Evolutionary conservation across 2,329 filamentous ascomycete species (phyloP).

Genomic region (Apiospora pterosperma): DNA sequence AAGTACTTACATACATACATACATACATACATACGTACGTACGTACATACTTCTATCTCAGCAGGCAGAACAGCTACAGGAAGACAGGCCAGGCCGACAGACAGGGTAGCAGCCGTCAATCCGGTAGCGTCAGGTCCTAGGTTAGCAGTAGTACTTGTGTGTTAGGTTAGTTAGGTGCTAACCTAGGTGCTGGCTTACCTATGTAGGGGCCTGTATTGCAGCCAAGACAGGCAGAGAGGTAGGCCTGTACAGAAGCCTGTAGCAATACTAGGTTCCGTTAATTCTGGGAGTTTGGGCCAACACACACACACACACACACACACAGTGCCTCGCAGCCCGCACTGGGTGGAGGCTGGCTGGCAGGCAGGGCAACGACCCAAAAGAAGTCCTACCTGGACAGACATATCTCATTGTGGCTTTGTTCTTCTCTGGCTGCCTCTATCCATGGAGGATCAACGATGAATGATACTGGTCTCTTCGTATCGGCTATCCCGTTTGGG

Average conservation of each 20-base stretch:
- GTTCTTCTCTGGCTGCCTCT: neutral
- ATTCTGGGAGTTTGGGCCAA: neutral
- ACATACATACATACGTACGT: neutral
- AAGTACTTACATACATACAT: neutral
- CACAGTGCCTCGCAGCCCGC: neutral
- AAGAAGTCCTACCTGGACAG: neutral
- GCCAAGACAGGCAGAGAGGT: neutral
- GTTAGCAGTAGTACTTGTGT: neutral
- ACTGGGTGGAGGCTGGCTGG: neutral
- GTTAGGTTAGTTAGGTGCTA: no score
- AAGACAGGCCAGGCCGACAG: neutral
- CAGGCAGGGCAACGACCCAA: neutral
- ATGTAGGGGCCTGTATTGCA: neutral
- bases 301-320: neutral
- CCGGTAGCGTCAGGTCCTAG: neutral
- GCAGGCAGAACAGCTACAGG: neutral
- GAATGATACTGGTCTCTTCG: neutral
- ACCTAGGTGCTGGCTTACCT: no score
- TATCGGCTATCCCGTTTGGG: neutral
- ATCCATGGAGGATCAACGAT: neutral
- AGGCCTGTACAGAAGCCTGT: neutral
- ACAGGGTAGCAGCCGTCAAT: neutral
- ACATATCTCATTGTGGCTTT: neutral
- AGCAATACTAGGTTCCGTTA: neutral
- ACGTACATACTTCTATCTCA: neutral